Base-by-base conservation (phyloP, 2,329 filamentous ascomycete genomes). In the Ceratocystis papillata region DNA sequence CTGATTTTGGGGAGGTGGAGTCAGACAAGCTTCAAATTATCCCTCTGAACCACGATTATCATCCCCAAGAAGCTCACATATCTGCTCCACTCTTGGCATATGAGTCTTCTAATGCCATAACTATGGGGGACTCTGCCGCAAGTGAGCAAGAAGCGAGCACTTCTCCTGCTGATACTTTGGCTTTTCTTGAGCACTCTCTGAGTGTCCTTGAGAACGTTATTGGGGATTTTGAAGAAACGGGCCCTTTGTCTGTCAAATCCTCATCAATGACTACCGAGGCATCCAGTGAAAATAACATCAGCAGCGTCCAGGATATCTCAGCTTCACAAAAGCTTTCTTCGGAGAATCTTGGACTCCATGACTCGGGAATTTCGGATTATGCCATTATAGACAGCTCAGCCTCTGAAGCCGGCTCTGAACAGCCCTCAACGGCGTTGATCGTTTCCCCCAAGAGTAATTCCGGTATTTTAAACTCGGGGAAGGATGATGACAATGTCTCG, bases 341-440 rank as follows among this genome's bases (percentile, higher is more conserved):
- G 3, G 33, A 64, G 12, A 59, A 62, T 22, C n/a, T 20, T 20
- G 25, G 37, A n/a, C 37, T 22, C 0, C 30, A 63, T 46, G 44
- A 25, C 4, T 55, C 3, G 28, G 44, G 55, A 15, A 7, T n/a
- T 37, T 64, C 45, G n/a, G 55, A 60, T 44, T 62, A 33, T 28
- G 66, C 66, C 46, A 65, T 67, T 30, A 22, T 67, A 30, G 66
- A 67, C 53, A 63, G 64, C 55, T 65, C 55, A 64, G 62, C 57
- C 25, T 67, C 66, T 17, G 66, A 67, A 41, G 62, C 62, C 8
- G 55, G 12, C 17, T 68, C 67, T 4, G 60, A 65, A 44, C 12
- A 53, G 1, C 62, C 67, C n/a, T 65, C 66, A 10, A 68, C 67
- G 12, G 64, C 69, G 3, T 55, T 70, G 25, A 63, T 67, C 22